Evolutionary conservation across 2,329 filamentous ascomycete species (phyloP).

Genomic region (Cucurbitaria berberidis): DNA sequence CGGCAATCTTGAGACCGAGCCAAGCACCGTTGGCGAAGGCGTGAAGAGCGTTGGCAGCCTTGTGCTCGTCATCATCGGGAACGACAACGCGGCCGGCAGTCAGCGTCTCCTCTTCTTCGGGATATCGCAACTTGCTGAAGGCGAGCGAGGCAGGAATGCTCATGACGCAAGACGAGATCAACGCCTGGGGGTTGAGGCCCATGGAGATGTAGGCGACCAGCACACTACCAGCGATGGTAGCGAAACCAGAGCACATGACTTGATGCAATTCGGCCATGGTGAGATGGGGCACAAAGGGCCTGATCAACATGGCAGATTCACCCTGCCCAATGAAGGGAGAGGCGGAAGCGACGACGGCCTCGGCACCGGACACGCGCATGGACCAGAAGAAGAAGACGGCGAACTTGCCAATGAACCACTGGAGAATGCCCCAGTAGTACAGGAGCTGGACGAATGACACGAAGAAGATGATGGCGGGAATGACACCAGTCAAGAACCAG

Average conservation of each 20-base stretch:
- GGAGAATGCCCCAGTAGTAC: conserved; percentile 79
- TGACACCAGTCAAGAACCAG: conserved; percentile 79
- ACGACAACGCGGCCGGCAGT: conserved; percentile 82
- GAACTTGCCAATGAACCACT: conserved; percentile 90
- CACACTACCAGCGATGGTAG: conserved; percentile 88
- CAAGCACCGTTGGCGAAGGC: conserved; percentile 85
- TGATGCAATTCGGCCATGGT: conserved; percentile 90
- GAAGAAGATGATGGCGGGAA: conserved; percentile 97
- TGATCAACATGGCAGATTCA: conserved; percentile 91
- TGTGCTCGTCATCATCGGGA: conserved; percentile 77
- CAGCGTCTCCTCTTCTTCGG: conserved; percentile 84
- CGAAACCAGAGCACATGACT: conserved; percentile 90
- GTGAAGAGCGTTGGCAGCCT: conserved; percentile 80
- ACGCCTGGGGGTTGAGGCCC: conserved; percentile 81
- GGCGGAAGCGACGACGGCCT: conserved; percentile 91
- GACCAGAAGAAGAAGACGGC: conserved; percentile 91
- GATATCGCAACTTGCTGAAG: conserved; percentile 87
- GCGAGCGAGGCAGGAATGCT: conserved; percentile 90
- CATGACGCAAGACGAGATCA: conserved; percentile 94
- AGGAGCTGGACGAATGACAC: conserved; percentile 87
- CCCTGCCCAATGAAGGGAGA: conserved; percentile 95
- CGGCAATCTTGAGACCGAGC: conserved; percentile 85
- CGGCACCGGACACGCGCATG: conserved; percentile 84
- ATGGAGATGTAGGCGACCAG: conserved; percentile 84
- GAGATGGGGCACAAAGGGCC: conserved; percentile 82